Base-by-base conservation (phyloP, 2,329 filamentous ascomycete genomes). In the Tolypocladium amazonense region DNA sequence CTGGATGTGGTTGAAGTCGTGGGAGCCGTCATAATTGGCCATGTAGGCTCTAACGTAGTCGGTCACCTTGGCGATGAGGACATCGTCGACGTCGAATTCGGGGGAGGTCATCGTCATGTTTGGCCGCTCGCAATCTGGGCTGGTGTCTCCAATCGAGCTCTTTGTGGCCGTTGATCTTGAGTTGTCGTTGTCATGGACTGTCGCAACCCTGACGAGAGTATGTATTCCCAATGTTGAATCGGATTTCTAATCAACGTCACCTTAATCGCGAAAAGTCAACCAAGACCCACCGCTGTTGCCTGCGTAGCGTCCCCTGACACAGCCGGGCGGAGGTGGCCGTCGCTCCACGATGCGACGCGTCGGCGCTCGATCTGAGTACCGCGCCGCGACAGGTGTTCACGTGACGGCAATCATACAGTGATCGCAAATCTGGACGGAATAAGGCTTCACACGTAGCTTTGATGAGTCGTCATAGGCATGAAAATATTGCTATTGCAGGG, bases 1-100 rank as follows among this genome's bases (percentile, higher is more conserved):
- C 63, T 85, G 78, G 68, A 96, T 89, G 73, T 97, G 92, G 60
- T 84, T 78, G 77, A 90, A 95, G 76, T 96, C 90, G 77, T 97
- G 92, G 2, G 90, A 96, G 57, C 85, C 85, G 75, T 97, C 92
- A 74, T 90, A 90, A 63, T 83, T 79, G 54, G 83, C 78, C 87
- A 92, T 93, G 77, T 89, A 91, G 50, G 79, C 76, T 68, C 84
- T 77, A 58, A 90, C 86, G 70, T 87, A 89, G 54, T 76, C 74
- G 23, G 83, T 84, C 61, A 87, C 82, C 56, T 76, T 73, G 69
- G 84, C 76, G 64, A 89, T 76, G 59, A 79, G 72, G 53, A 75
- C 72, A 60, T 77, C 71, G 59, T 73, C 67, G 59, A 73, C 64
- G 52, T 59, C 55, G 59, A 66, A 63, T 54, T 65, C 63, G 35